Base-by-base conservation (phyloP, 805 yeast genomes). In the Jamesozyma gamospora region DNA sequence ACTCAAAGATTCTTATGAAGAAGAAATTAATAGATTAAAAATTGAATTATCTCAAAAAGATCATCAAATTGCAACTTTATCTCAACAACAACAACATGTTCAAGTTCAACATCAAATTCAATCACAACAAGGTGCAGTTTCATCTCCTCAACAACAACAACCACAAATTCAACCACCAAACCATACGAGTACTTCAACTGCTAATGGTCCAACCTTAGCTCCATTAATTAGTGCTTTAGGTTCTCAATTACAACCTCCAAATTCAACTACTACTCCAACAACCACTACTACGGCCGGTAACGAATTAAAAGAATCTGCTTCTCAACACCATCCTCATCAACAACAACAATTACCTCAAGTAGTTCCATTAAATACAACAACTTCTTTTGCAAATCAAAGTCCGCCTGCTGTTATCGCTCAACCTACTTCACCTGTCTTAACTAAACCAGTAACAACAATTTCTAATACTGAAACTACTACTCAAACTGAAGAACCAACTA, bases 1-100 rank as follows among this genome's bases (percentile, higher is more conserved):
- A 58, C 83, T 92, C 74, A 88, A 90, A 65, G 96, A 90, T 56
- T 87, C 88, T 35, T 92, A 90, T 64, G 96, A 90, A 62, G 95
- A 84, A 53, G 97, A 90, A 64, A 82, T 92, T 41, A 68, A 76
- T 57, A 72, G 92, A 50, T 72, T 90, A 62, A 87, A 90, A 62
- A 77, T 79, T 47, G 95, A 87, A 59, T 70, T 90, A 49, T 95
- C 86, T 52, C 75, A 72, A 55, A 71, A 88, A 52, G 94, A 84
- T 57, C 72, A 90, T 59, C 69, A 71, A 52, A 62, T 66, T 31
- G 55, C 60, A 11, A 30, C 75, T 66, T 41, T 73, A 63, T 28
- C 42, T 40, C 71, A 67, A 44, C 71, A 65, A 41, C 60, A 60
- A 41, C 61, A 49, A 25, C 64, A 55, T 36, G 64, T 52, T 28